Evolutionary conservation across 106 monocot genomes (phyloP).

Genomic region (Apostasia shenzhenica): DNA sequence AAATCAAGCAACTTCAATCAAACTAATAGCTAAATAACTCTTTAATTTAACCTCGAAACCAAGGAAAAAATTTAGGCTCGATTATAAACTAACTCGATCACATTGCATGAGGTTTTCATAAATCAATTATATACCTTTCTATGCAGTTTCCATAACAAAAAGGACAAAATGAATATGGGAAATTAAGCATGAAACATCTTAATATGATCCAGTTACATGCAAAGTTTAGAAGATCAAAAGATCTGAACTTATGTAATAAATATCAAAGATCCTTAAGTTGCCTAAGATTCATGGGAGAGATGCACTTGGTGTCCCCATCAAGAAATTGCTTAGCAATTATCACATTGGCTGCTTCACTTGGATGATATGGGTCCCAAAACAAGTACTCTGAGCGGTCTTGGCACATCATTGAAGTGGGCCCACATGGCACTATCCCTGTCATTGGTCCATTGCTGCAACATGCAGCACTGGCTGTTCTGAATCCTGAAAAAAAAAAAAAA

Average conservation of each 20-base stretch:
- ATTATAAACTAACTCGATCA: no score
- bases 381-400: constrained; percentile 33
- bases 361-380: constrained; percentile 94
- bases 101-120: no score
- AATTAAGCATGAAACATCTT: no score
- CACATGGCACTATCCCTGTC: constrained; percentile 68
- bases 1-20: no score
- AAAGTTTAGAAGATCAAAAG: no score
- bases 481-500: constrained; percentile 28
- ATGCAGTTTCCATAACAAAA: no score
- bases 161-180: no score
- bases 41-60: no score
- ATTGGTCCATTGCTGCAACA: constrained; percentile 70
- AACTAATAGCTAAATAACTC: no score
- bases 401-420: constrained; percentile 58
- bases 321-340: constrained; percentile 54
- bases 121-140: no score
- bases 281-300: constrained; percentile 66
- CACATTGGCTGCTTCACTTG: constrained; percentile 73
- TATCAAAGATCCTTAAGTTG: constrained; percentile 23
- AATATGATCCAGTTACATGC: no score
- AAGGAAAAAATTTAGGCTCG: no score
- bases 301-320: constrained; percentile 57
- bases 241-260: neutral
- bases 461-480: constrained; percentile 50